Conservation (phyloP, 2,329 filamentous ascomycete species). For the Aspergillus calidoustus region DNA sequence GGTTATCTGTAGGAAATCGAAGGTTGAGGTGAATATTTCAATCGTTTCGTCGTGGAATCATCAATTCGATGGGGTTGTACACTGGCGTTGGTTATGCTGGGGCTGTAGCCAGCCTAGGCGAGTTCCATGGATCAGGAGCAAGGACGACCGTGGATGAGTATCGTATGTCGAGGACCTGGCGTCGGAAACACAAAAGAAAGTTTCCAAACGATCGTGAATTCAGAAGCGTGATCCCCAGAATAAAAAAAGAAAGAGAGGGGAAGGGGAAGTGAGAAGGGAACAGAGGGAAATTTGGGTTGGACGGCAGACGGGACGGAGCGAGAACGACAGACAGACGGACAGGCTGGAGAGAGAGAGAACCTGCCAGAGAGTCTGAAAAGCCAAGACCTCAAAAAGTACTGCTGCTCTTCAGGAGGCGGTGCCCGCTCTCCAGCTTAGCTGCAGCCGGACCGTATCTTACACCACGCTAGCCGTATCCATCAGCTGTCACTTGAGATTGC, state of each 20-base stretch:
- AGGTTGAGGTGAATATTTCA: background rate
- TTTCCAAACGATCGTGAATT: background rate
- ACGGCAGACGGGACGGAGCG: background rate
- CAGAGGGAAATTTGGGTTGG: background rate
- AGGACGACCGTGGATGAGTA: conserved; percentile 3
- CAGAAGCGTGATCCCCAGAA: background rate
- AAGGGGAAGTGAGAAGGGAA: conserved; percentile 12
- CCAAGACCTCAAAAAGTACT: conserved; percentile 1
- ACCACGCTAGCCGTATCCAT: background rate
- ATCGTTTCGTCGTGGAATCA: conserved; percentile 23
- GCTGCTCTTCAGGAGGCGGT: background rate
- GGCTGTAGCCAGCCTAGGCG: conserved; percentile 8
- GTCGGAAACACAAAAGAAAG: background rate
- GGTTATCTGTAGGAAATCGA: background rate
- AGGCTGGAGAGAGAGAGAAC: conserved; percentile 1
- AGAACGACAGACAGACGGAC: background rate
- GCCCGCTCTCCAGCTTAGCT: background rate
- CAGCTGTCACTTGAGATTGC: background rate
- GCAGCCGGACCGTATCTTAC: conserved; percentile 12
- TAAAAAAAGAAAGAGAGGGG: conserved; percentile 20
- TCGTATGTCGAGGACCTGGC: background rate
- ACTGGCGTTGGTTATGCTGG: background rate
- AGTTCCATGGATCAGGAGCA: conserved; percentile 20
- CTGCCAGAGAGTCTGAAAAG: background rate
- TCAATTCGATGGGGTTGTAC: conserved; percentile 7